Conservation (phyloP, 352 stramenopile species). For the Phytophthora hibernalis region DNA sequence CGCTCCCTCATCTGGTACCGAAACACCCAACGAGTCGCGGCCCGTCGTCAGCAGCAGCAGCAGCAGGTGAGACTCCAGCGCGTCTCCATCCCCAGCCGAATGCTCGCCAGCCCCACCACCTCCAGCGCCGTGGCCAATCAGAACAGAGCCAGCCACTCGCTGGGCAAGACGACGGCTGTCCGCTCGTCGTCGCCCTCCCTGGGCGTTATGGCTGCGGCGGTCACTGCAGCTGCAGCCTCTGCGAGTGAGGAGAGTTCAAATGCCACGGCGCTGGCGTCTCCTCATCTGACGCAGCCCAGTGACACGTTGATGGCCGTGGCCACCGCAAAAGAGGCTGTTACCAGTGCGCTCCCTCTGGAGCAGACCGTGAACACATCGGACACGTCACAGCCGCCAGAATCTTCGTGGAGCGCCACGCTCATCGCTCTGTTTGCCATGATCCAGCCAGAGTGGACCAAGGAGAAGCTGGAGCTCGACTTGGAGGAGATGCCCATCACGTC, state of each 20-base stretch:
- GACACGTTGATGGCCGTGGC: constrained; percentile 3
- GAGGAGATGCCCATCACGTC: constrained; percentile 58
- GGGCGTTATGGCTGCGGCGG: constrained; percentile 12
- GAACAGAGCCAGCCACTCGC: constrained; percentile 1
- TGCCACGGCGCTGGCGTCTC: constrained; percentile 3
- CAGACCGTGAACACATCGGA: constrained; percentile 12
- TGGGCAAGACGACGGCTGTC: constrained; percentile 27
- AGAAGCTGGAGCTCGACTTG: constrained; percentile 47
- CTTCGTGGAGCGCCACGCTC: constrained; percentile 64
- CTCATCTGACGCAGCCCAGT: constrained; percentile 9
- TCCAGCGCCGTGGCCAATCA: constrained; percentile 27
- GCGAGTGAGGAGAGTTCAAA: constrained; percentile 19
- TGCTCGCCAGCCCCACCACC: constrained; percentile 19
- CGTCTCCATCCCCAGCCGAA: constrained; percentile 7
- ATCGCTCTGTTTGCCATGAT: constrained; percentile 71
- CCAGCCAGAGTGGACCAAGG: constrained; percentile 58
- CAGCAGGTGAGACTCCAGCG: constrained; percentile 10
- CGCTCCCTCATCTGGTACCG: constrained; percentile 57
- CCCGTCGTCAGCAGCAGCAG: constrained; percentile 40
- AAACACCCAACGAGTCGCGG: constrained; percentile 45
- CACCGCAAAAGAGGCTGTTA: constrained; percentile 11
- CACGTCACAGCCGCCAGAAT: constrained; percentile 16
- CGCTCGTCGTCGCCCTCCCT: constrained; percentile 27
- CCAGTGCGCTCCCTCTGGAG: constrained; percentile 5
- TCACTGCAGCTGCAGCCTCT: constrained; percentile 4